These are phyloP conservation scores for Tuctoria greenei DNA, from an alignment of 176 grass and related monocot species.

Conservation along the genomic window DNA sequence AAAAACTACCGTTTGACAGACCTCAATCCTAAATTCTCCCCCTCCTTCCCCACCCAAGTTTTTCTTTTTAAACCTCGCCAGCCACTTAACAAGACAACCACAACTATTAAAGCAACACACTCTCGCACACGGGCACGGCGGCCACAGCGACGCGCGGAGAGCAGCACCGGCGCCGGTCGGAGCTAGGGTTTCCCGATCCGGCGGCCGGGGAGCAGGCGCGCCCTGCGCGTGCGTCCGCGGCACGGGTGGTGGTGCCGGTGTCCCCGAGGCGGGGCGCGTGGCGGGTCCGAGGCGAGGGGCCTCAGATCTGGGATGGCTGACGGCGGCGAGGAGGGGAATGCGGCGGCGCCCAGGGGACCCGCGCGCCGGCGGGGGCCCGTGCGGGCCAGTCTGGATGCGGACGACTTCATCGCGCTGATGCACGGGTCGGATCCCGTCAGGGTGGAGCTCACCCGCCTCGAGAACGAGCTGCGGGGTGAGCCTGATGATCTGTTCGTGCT, in stretches of 20 bases:
- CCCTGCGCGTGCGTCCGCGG: not conserved
- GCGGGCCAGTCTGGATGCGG: constrained; percentile 82
- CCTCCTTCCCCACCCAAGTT: not conserved
- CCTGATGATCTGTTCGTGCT: constrained; percentile 3
- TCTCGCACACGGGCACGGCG: not conserved
- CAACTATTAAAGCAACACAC: constrained; percentile 24
- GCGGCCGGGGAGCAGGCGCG: not conserved
- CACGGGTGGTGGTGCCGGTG: not conserved
- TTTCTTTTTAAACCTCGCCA: constrained; percentile 32
- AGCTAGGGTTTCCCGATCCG: constrained; percentile 72
- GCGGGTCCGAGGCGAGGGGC: constrained; percentile 5
- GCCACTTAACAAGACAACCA: constrained; percentile 34
- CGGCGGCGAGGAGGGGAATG: constrained; percentile 55
- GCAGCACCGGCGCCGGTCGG: constrained; percentile 18
- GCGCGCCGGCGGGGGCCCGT: constrained; percentile 54
- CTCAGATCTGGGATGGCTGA: constrained; percentile 77
- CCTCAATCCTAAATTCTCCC: too few species aligned
- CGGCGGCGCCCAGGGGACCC: constrained; percentile 49
- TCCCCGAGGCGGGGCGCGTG: constrained; percentile 5
- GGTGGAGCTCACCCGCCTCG: constrained; percentile 94
- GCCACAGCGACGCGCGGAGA: constrained; percentile 25
- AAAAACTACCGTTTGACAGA: too few species aligned
- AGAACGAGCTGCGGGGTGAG: constrained; percentile 92
- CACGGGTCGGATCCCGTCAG: constrained; percentile 99
- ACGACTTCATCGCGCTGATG: constrained; percentile 95